phyloP scores from a whole-genome alignment of 2,329 filamentous ascomycete genomes.

The Pseudogymnoascus sp. region DNA sequence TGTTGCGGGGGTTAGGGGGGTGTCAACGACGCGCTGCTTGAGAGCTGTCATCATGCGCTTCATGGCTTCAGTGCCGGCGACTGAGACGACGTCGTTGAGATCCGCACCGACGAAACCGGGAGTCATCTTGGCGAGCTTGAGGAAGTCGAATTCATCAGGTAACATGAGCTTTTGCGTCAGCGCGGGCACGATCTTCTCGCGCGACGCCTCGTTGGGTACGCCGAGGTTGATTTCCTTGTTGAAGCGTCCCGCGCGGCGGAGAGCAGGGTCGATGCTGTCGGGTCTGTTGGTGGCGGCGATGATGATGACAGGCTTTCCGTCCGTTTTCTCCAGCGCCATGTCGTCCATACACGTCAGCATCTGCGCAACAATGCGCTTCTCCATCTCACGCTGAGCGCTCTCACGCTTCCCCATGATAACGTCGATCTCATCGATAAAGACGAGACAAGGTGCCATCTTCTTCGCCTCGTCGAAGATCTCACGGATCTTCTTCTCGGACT shows the following conservation, averaged over 20 bases:
- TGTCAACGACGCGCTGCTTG: slow-evolving; percentile 22
- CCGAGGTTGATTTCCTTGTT: slow-evolving; percentile 80
- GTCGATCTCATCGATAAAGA: slow-evolving; percentile 92
- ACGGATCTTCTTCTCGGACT: slow-evolving; percentile 79
- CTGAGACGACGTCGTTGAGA: slow-evolving; percentile 56
- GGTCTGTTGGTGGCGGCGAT: slow-evolving; percentile 86
- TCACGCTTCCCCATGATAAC: slow-evolving; percentile 83
- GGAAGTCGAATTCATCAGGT: slow-evolving; percentile 65
- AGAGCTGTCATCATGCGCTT: slow-evolving; percentile 31
- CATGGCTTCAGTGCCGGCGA: slow-evolving; percentile 33
- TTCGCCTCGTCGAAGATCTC: slow-evolving; percentile 86
- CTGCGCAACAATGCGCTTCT: slow-evolving; percentile 77
- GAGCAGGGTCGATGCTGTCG: slow-evolving; percentile 74
- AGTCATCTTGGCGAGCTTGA: slow-evolving; percentile 69
- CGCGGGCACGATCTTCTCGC: slow-evolving; percentile 71
- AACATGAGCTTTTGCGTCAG: slow-evolving; percentile 62
- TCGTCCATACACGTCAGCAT: slow-evolving; percentile 83
- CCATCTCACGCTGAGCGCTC: slow-evolving; percentile 78
- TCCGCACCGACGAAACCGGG: slow-evolving; percentile 93
- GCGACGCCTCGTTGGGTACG: slow-evolving; percentile 72
- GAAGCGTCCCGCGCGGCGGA: slow-evolving; percentile 70
- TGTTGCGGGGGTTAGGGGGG: neutral
- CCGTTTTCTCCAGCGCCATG: slow-evolving; percentile 63
- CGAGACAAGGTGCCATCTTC: slow-evolving; percentile 74
- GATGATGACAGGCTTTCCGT: slow-evolving; percentile 76